phyloP scores from a whole-genome alignment of 1,139 yeast species.

The Yamadazyma jaroonii region DNA sequence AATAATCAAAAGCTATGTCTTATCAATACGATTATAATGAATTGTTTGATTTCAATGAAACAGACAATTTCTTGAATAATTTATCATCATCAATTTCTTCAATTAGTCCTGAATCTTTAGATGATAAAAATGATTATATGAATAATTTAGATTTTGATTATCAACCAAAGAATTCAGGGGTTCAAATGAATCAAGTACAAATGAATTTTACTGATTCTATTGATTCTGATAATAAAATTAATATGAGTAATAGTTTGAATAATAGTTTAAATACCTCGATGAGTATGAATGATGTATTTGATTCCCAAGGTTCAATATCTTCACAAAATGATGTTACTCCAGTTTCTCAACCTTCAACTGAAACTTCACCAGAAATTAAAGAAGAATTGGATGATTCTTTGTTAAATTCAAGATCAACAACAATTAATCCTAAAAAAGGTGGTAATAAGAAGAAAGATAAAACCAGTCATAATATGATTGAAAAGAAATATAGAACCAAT shows the following conservation, averaged over 20 bases:
- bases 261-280: not conserved
- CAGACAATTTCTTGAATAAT: slow-evolving; percentile 34
- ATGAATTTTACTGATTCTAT: not conserved
- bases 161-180: too few species aligned
- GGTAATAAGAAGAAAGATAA: slow-evolving; percentile 52
- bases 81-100: slow-evolving; percentile 24
- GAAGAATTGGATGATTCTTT: slow-evolving; percentile 1
- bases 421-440: slow-evolving; percentile 10
- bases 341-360: slow-evolving; percentile 26
- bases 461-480: slow-evolving; percentile 78
- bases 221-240: not conserved
- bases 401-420: not conserved
- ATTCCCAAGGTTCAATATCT: slow-evolving; percentile 6
- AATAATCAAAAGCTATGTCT: slow-evolving; percentile 1
- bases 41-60: slow-evolving; percentile 31
- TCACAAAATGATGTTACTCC: slow-evolving; percentile 22
- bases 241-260: slow-evolving; percentile 1
- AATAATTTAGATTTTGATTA: not conserved
- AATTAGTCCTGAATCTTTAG: slow-evolving; percentile 9
- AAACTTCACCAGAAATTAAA: slow-evolving; percentile 31
- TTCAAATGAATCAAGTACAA: not conserved
- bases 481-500: slow-evolving; percentile 67
- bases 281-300: not conserved
- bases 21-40: slow-evolving; percentile 8
- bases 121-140: slow-evolving; percentile 8